These are phyloP conservation scores for Fusarium ambrosium DNA, from an alignment of 2,329 filamentous ascomycete genomes.

Conservation along the genomic window DNA sequence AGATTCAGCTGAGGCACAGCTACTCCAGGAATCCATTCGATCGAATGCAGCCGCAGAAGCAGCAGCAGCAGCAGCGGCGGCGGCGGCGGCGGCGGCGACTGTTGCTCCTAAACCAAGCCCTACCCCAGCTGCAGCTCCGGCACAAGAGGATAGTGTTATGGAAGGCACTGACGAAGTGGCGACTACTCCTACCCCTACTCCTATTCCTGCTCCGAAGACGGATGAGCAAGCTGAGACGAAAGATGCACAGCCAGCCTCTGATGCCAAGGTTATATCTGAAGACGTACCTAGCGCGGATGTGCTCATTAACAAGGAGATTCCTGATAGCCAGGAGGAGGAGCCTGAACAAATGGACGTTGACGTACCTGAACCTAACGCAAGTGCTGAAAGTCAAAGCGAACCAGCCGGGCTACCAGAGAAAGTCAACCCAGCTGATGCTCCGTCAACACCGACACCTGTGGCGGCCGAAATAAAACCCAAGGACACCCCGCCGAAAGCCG, in stretches of 20 bases:
- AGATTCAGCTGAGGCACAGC: slow-evolving; percentile 59
- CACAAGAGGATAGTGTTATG: slow-evolving; percentile 21
- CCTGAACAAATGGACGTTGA: slow-evolving; percentile 55
- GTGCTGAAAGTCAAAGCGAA: slow-evolving; percentile 26
- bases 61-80: slow-evolving; percentile 8
- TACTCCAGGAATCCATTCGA: slow-evolving; percentile 59
- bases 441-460: slow-evolving; percentile 22
- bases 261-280: not conserved
- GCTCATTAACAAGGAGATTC: slow-evolving; percentile 46
- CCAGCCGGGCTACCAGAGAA: slow-evolving; percentile 13
- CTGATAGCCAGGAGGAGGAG: slow-evolving; percentile 53
- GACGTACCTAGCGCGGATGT: slow-evolving; percentile 9
- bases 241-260: not conserved
- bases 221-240: slow-evolving; percentile 6
- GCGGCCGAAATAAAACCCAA: slow-evolving; percentile 19
- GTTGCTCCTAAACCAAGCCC: slow-evolving; percentile 16
- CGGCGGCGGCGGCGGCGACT: not conserved
- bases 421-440: slow-evolving; percentile 21
- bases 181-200: not conserved
- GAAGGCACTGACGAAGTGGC: slow-evolving; percentile 5
- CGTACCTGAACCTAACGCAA: slow-evolving; percentile 40
- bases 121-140: not conserved
- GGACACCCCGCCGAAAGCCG: slow-evolving; percentile 45
- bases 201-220: not conserved
- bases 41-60: slow-evolving; percentile 44